Base-by-base conservation (phyloP, 2,329 filamentous ascomycete species). In the Camptophora hylomeconis region DNA sequence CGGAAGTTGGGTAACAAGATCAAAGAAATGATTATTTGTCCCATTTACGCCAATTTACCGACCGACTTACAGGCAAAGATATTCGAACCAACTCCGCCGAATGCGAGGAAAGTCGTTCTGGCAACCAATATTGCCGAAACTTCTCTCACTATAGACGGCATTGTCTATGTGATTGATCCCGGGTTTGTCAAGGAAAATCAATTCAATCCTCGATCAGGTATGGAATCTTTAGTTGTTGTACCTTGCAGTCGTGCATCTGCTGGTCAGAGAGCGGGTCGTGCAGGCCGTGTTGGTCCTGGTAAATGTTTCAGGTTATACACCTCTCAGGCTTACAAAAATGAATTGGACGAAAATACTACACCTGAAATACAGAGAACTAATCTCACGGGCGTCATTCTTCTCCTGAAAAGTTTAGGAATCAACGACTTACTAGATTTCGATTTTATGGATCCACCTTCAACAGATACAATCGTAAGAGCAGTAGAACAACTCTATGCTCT, bases 111-210 rank as follows among this genome's bases (percentile, higher is more conserved):
- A 50, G 83, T 95, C 0, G 83, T 98, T 0, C 59, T 95, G 20
- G 84, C 87, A 0, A 95, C 89, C 2, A 98, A 98, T 49, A 95
- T 98, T 52, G 89, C 89, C 2, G 89, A 98, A 53, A 98, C 89
- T 0, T 84, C 75, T 61, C 59, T 98, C 47, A 98, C 89, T 0
- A 93, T 98, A 33, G 86, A 95, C 50, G 87, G 86, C 10, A 92
- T 95, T 35, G 80, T 87, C 6, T 94, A 92, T 50, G 89, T 95
- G 19, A 92, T 95, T 35, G 89, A 98, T 44, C 81, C 81, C 0
- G 89, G 89, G 1, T 92, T 92, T 40, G 83, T 89, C 38, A 98
- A 98, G 53, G 83, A 95, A 49, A 93, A 93, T 43, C 71, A 86
- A 2, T 95, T 87, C 58, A 92, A 93, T 38, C 79, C 86, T 0